phyloP scores from a whole-genome alignment of 2,329 filamentous ascomycete genomes.

The Fusarium circinatum region DNA sequence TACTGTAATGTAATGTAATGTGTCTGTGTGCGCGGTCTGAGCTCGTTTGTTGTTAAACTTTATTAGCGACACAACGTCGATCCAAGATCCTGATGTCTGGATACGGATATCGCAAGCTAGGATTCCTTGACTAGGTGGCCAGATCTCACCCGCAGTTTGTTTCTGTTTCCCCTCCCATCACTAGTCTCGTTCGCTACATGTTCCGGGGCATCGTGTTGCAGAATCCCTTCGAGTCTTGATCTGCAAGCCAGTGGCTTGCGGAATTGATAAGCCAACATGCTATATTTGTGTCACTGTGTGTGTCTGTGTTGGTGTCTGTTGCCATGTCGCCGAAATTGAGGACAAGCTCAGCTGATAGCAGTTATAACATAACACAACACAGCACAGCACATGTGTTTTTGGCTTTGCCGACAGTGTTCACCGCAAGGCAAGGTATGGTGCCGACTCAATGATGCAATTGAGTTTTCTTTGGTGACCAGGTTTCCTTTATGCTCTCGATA shows the following conservation, averaged over 20 bases:
- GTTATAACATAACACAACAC: background rate
- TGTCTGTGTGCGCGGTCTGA: background rate
- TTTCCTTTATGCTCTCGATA: background rate
- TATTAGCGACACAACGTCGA: conserved; percentile 12
- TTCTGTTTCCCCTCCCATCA: background rate
- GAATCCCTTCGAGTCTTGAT: conserved; percentile 5
- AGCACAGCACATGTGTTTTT: background rate
- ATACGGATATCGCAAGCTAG: background rate
- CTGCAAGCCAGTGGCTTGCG: conserved; percentile 12
- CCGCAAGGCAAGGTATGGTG: background rate
- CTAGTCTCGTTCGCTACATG: background rate
- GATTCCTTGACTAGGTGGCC: background rate
- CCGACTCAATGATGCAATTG: background rate
- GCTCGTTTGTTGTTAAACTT: background rate
- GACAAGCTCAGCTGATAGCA: background rate
- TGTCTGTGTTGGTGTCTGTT: background rate
- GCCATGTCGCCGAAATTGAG: background rate
- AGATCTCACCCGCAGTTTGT: background rate
- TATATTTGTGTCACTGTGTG: background rate
- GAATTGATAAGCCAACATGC: background rate
- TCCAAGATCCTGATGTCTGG: conserved; percentile 5
- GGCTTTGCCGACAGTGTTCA: background rate
- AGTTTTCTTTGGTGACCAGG: background rate
- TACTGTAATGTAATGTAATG: background rate
- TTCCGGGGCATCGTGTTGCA: background rate